Conservation (phyloP, 2,329 filamentous ascomycete genomes). For the Monilinia fructigena region DNA sequence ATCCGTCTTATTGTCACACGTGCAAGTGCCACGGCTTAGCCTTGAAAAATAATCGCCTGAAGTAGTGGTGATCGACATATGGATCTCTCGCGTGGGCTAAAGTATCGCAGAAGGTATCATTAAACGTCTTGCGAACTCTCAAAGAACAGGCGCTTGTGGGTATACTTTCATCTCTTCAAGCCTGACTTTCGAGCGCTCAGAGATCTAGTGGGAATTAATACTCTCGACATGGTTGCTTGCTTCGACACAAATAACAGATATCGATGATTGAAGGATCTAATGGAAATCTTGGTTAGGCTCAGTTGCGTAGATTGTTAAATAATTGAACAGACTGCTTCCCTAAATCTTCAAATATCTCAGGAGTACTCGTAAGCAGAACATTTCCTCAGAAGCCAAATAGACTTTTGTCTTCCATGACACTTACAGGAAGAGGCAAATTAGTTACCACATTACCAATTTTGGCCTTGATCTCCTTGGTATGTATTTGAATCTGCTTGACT, state of each 20-base stretch:
- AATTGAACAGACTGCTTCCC: neutral
- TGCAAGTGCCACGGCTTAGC: neutral
- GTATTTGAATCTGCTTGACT: constrained; percentile 46
- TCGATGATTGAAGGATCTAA: neutral
- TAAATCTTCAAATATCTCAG: neutral
- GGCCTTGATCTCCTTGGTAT: constrained; percentile 62
- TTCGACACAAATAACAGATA: neutral
- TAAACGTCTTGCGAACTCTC: neutral
- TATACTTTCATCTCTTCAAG: neutral
- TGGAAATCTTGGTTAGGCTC: neutral
- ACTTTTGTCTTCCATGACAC: constrained; percentile 27
- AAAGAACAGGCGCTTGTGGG: neutral
- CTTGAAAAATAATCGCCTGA: neutral
- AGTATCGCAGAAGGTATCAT: neutral
- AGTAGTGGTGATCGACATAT: neutral
- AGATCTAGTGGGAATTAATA: neutral
- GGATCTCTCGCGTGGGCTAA: neutral
- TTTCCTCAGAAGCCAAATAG: constrained; percentile 33
- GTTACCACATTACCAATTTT: constrained; percentile 73
- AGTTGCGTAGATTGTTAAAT: neutral
- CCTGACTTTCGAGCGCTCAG: neutral
- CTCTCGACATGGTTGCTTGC: neutral
- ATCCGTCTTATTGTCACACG: neutral
- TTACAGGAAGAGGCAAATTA: constrained; percentile 45
- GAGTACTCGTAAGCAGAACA: neutral